Conservation (phyloP, 768 basidiomycete genomes). For the Lactarius psammicola region DNA sequence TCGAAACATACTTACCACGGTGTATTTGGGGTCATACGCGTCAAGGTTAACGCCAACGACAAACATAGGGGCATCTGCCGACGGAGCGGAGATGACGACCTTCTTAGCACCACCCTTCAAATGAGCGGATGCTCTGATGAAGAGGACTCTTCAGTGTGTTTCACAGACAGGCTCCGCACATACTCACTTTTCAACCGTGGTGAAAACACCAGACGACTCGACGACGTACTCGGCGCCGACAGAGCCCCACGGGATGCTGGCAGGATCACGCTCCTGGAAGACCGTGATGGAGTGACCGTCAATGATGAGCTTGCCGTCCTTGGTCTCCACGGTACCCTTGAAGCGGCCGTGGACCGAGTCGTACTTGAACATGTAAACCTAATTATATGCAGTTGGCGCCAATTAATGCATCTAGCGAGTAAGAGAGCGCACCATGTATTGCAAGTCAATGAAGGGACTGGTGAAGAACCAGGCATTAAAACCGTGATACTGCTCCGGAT, state of each 20-base stretch:
- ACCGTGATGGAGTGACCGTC: constrained; percentile 74
- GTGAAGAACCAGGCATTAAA: constrained; percentile 1
- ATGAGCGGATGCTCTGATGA: constrained; percentile 74
- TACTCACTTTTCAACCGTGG: constrained; percentile 81
- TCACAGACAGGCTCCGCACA: not conserved
- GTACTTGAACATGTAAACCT: constrained; percentile 99
- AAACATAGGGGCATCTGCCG: constrained; percentile 95
- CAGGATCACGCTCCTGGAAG: constrained; percentile 84
- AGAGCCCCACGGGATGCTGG: constrained; percentile 76
- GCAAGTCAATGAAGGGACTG: constrained; percentile 95
- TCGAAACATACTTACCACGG: constrained; percentile 57
- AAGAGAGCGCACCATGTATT: constrained; percentile 80
- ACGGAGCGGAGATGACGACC: constrained; percentile 98
- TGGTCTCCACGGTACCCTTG: constrained; percentile 77
- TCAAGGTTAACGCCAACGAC: constrained; percentile 96
- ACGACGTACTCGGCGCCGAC: constrained; percentile 90
- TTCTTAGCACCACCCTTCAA: constrained; percentile 99
- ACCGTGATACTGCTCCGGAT: not conserved
- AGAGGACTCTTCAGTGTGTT: not conserved
- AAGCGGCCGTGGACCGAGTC: constrained; percentile 93
- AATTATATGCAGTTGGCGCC: constrained; percentile 8
- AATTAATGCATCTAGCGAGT: not conserved
- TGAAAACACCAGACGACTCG: constrained; percentile 99
- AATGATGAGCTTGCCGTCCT: constrained; percentile 88
- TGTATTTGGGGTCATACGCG: constrained; percentile 81